Evolutionary conservation across 2,329 filamentous ascomycete species (phyloP).

Genomic region (Aureobasidium zeae): DNA sequence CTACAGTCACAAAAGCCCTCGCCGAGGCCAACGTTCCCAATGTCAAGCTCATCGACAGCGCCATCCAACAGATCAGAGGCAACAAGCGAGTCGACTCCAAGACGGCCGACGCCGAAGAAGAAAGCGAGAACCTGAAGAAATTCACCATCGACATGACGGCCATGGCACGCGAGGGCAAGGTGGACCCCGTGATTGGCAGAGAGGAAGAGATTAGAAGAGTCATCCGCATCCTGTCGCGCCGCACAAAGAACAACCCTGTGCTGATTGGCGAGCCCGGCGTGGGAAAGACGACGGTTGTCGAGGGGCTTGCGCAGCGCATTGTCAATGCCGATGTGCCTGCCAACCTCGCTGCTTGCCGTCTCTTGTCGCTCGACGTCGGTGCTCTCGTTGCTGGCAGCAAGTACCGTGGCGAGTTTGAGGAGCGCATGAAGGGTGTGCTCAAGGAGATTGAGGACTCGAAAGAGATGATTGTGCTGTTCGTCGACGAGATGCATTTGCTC

Average conservation of each 20-base stretch:
- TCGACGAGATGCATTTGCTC: conserved; percentile 95
- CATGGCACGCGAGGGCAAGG: conserved; percentile 92
- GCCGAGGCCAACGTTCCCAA: conserved; percentile 88
- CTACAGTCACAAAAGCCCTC: conserved; percentile 61
- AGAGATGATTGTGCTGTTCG: conserved; percentile 95
- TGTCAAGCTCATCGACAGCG: conserved; percentile 77
- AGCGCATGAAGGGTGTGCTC: conserved; percentile 97
- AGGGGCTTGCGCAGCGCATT: conserved; percentile 89
- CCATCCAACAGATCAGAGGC: conserved; percentile 84
- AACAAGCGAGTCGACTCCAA: conserved; percentile 92
- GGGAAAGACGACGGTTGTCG: conserved; percentile 95
- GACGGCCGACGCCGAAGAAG: conserved; percentile 84
- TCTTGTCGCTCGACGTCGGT: conserved; percentile 91
- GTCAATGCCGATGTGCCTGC: conserved; percentile 95
- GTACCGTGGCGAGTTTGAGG: conserved; percentile 96
- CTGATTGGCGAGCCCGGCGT: conserved; percentile 97
- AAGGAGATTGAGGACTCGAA: conserved; percentile 94
- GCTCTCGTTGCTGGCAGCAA: conserved; percentile 95
- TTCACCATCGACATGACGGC: conserved; percentile 98
- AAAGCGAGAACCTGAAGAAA: conserved; percentile 92
- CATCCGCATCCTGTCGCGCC: conserved; percentile 79
- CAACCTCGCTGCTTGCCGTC: conserved; percentile 84
- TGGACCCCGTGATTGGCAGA: conserved; percentile 92
- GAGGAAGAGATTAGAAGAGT: conserved; percentile 93
- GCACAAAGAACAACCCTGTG: conserved; percentile 98